Base-by-base conservation (phyloP, 225 moss, liverwort and hornwort genomes). In the Physcomitrellopsis africana region DNA sequence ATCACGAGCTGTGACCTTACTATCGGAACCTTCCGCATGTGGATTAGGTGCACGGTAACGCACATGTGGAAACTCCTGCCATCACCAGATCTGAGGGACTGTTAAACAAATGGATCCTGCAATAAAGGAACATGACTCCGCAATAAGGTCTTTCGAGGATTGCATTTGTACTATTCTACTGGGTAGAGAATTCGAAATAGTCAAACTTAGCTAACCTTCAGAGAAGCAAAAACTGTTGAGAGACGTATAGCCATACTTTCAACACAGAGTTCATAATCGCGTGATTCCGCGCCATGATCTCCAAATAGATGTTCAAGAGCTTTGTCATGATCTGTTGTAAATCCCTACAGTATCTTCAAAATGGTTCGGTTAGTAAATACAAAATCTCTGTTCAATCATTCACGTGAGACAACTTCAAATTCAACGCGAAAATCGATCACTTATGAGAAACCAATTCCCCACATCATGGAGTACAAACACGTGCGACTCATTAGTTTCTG, bases 1-100 rank as follows among this genome's bases (percentile, higher is more conserved):
- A 65, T 99, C 95, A 78, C 90, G 95, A 77, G 86, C 82, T 66
- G 95, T 87, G 16, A 86, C 77, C 54, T 85, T 81, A 27, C 78
- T 69, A n/a, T 79, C 77, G 7, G 87, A 81, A 54, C 76, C 75
- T 51, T 88, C 91, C 24, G 77, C 84, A 69, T 92, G 86, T 69
- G 89, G 86, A 75, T 85, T 94, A 10, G 91, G 85, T 67, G 90
- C 86, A 53, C 91, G 92, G 66, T 95, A 99, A 66, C 99, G 84
- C 48, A 99, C 99, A 49, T 84, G 85, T 19, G 99, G 99, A 76
- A 99, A 99, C 76, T 99, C 99, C 95, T 99, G 90, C 57, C 89
- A 65, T 70, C 78, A 74, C 68, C 65, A 71, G 68, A 77, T 42
- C 69, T 76, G 24, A 71, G 60, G 64, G 78, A 71, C 59, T 49